A percentile compares a stretch with the other conserved stretches of the same genome.
Conservation (phyloP, 108 stramenopile species). For the Bacterosira constricta region DNA sequence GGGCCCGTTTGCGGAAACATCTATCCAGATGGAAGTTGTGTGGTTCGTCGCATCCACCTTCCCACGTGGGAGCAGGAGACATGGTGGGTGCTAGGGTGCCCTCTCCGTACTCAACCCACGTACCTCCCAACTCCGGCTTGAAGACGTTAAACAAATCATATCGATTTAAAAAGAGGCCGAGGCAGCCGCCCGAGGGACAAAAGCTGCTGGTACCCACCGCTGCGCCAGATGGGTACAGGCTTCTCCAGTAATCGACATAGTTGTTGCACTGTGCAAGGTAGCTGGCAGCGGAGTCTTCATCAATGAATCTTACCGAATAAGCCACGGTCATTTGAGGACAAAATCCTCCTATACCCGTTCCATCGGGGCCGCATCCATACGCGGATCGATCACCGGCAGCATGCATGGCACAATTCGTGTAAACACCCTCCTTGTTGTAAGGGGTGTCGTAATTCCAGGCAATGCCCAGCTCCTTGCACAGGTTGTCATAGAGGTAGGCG, state of each 20-base stretch:
- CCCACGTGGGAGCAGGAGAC: slow-evolving; percentile 88
- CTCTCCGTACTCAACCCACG: slow-evolving; percentile 88
- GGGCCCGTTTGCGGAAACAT: slow-evolving; percentile 75
- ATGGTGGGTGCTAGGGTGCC: slow-evolving; percentile 79
- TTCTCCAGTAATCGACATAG: slow-evolving; percentile 89
- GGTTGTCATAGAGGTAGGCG: slow-evolving; percentile 81
- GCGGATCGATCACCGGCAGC: slow-evolving; percentile 83
- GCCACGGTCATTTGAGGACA: slow-evolving; percentile 91
- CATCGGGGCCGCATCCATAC: slow-evolving; percentile 86
- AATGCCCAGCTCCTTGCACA: slow-evolving; percentile 87
- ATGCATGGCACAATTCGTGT: slow-evolving; percentile 90
- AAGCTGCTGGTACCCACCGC: slow-evolving; percentile 83
- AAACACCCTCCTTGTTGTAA: slow-evolving; percentile 65
- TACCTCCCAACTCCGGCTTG: slow-evolving; percentile 84
- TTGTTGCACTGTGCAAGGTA: slow-evolving; percentile 77
- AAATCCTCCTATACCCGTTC: slow-evolving; percentile 63
- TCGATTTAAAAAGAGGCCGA: slow-evolving; percentile 85
- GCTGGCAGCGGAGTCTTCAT: slow-evolving; percentile 72
- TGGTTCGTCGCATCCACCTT: slow-evolving; percentile 85
- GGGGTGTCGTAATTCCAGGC: slow-evolving; percentile 89
- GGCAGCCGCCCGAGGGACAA: slow-evolving; percentile 80
- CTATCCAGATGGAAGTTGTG: slow-evolving; percentile 84
- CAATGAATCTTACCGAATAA: slow-evolving; percentile 65
- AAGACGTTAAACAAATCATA: slow-evolving; percentile 88
- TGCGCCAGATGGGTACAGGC: slow-evolving; percentile 82